Base-by-base conservation (phyloP, 2,329 filamentous ascomycete species). In the Cladorrhinum sp. region DNA sequence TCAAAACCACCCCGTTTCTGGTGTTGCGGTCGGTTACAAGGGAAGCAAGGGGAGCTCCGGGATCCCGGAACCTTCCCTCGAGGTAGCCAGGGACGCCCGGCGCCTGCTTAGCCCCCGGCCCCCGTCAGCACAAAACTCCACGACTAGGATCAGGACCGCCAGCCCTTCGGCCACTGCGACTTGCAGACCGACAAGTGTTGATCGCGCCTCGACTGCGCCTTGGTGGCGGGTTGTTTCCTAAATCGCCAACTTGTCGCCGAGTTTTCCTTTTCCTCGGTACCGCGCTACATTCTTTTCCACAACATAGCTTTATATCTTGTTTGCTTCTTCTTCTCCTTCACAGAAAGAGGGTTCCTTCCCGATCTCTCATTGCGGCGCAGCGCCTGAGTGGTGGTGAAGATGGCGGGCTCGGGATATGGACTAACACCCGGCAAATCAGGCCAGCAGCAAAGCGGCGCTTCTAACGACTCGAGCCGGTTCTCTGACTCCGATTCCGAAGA, bases 401-500 rank as follows among this genome's bases (percentile, higher is more conserved):
- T 69, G 69, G 65, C 68, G 27, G 62, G 66, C 49, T 65, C 57
- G 25, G 63, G 67, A 50, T 64, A 55, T 61, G 68, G 69, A 69
- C 74, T 77, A 69, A 77, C 74, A 55, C 69, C 63, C 49, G 67
- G 64, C 59, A 68, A 66, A 59, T 58, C 68, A 71, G 71, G 69
- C 62, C 67, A 70, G 27, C 67, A 70, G 64, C 64, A 67, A 62
- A 60, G 25, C 61, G 66, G 62, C 57, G 65, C 69, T 64, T 72
- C 62, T 59, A 72, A 64, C 58, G 71, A 76, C 64, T 65, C 70
- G 65, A 75, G 75, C 58, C 74, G 72, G 58, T 74, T 76, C 65
- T 77, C 78, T 66, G 79, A 81, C 62, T 75, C 76, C 61, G 76
- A 79, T 59, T 69, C 73, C 65, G 79, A 81, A 65, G 73, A 70